phyloP scores from a whole-genome alignment of 148 eudicot species.

The Salicornia ramosissima region DNA sequence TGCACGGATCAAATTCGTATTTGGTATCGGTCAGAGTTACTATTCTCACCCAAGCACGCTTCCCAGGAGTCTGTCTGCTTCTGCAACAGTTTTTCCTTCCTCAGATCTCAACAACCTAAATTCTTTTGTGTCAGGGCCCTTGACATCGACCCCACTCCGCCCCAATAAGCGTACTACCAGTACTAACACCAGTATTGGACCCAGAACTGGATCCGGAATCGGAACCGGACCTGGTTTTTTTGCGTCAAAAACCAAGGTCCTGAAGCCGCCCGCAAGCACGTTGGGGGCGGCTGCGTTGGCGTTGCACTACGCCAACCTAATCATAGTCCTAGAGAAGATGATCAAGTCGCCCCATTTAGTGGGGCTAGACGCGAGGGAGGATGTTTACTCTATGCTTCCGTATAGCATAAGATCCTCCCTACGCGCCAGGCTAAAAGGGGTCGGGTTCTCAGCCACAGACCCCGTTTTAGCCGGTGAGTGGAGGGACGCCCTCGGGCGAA shows the following conservation, averaged over 20 bases:
- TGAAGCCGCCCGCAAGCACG: constrained; percentile 50
- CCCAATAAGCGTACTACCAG: constrained; percentile 1
- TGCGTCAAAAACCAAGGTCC: constrained; percentile 42
- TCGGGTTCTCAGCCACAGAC: constrained; percentile 69
- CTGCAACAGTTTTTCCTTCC: constrained; percentile 65
- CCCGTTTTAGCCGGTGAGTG: constrained; percentile 75
- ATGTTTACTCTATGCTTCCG: constrained; percentile 80
- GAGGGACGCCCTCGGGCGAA: constrained; percentile 77
- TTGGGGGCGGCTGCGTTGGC: constrained; percentile 73
- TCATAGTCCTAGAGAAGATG: constrained; percentile 83
- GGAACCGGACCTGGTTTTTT: constrained; percentile 35
- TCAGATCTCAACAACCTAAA: constrained; percentile 20
- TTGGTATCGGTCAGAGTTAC: constrained; percentile 43
- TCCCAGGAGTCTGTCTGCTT: constrained; percentile 70
- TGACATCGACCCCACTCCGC: constrained; percentile 8
- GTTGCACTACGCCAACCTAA: constrained; percentile 79
- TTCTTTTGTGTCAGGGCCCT: constrained; percentile 15
- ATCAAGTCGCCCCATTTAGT: constrained; percentile 74
- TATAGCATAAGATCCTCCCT: constrained; percentile 54
- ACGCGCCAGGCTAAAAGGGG: constrained; percentile 56
- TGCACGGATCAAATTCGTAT: constrained; percentile 69
- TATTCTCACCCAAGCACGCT: constrained; percentile 30
- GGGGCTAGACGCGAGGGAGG: constrained; percentile 82
- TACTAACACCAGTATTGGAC: no score
- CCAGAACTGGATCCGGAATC: background rate